Percentiles rank a stretch among this genome's conserved stretches.
These are phyloP conservation scores for Tulasnella sp. DNA, from an alignment of 768 basidiomycete species.

Conservation along the genomic window DNA sequence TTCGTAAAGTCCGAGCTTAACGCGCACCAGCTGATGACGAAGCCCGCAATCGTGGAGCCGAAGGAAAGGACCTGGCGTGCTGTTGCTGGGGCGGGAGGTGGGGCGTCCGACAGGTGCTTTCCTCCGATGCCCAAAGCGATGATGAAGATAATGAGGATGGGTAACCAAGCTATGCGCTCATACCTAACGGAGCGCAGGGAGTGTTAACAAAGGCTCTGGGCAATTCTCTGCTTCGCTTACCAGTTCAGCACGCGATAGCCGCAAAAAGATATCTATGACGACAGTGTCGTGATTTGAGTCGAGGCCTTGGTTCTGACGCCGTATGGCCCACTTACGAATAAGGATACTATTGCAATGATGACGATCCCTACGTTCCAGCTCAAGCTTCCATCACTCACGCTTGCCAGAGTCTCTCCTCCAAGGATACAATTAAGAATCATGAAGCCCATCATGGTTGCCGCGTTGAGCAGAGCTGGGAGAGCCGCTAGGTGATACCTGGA, in stretches of 20 bases:
- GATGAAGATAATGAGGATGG: conserved; percentile 63
- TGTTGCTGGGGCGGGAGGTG: conserved; percentile 45
- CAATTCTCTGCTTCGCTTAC: conserved; percentile 29
- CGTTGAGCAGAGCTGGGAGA: conserved; percentile 38
- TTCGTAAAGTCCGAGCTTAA: conserved; percentile 67
- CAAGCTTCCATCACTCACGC: conserved; percentile 44
- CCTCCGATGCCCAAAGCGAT: conserved; percentile 67
- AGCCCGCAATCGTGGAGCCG: conserved; percentile 63
- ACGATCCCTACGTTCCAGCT: conserved; percentile 70
- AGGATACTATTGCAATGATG: conserved; percentile 59
- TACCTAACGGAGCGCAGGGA: conserved; percentile 40
- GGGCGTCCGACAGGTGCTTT: conserved; percentile 49
- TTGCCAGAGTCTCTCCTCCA: conserved; percentile 58
- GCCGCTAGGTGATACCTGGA: conserved; percentile 23
- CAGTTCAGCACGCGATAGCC: conserved; percentile 56
- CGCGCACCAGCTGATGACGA: conserved; percentile 54
- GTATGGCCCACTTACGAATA: conserved; percentile 37
- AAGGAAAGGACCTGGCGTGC: conserved; percentile 53
- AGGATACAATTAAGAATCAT: conserved; percentile 59
- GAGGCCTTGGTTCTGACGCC: neutral
- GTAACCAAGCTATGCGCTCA: conserved; percentile 69
- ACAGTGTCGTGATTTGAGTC: neutral
- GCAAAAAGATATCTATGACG: conserved; percentile 51
- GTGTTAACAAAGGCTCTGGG: neutral
- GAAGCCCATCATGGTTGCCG: conserved; percentile 54